Conservation (phyloP, 257 asterid genomes). For the Ballota nigra region DNA sequence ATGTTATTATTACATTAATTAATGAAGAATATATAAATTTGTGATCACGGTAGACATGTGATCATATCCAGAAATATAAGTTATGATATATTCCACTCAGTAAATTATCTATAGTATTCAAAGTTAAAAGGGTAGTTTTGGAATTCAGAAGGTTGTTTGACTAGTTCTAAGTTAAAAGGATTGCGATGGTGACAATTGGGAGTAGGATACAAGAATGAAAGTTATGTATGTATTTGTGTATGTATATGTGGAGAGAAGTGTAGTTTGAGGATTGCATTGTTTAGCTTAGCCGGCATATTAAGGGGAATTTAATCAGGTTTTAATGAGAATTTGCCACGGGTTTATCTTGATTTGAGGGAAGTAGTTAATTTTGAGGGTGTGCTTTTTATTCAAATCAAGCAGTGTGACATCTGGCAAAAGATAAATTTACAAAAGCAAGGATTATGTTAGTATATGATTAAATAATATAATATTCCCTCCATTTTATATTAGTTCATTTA, state of each 20-base stretch:
- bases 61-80: too few relatives aligned
- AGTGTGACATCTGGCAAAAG: constrained; percentile 16
- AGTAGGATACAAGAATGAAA: not conserved
- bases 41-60: too few relatives aligned
- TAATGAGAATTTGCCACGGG: constrained; percentile 37
- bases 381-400: not conserved
- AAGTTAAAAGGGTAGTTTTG: constrained; percentile 23
- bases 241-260: constrained; percentile 24
- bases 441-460: too few relatives aligned
- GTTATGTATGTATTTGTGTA: not conserved
- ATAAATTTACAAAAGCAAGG: too few relatives aligned
- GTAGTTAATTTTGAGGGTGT: not conserved
- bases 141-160: constrained; percentile 1
- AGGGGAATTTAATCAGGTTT: constrained; percentile 26
- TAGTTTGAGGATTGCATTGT: constrained; percentile 38
- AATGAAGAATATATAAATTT: too few relatives aligned
- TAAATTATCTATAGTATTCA: not conserved
- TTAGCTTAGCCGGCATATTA: constrained; percentile 61
- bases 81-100: too few relatives aligned
- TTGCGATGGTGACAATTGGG: constrained; percentile 25
- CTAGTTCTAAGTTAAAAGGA: constrained; percentile 23
- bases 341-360: constrained; percentile 26
- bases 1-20: too few relatives aligned
- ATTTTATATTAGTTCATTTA: too few relatives aligned
- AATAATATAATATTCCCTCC: too few relatives aligned